Percentiles rank a stretch among this genome's conserved stretches.
Conservation (phyloP, 768 basidiomycete species). For the Phaffia australis region DNA sequence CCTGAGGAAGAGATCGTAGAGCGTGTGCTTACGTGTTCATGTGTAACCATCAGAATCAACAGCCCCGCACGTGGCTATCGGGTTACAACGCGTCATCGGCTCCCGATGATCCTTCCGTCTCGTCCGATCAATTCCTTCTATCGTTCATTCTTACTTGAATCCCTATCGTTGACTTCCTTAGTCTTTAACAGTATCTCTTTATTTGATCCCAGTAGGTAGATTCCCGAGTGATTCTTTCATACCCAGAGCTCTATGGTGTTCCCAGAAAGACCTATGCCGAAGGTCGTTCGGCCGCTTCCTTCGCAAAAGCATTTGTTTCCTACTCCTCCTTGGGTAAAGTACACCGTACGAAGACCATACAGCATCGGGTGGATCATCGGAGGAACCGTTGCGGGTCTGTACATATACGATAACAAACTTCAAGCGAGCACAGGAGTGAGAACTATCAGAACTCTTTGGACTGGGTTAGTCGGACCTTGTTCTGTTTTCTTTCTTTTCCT, state of each 20-base stretch:
- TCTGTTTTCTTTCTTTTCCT: not conserved
- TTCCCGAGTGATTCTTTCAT: not conserved
- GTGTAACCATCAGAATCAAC: too few species aligned
- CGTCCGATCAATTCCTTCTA: too few species aligned
- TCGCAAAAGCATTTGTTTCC: conserved; percentile 1
- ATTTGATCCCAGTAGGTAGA: too few species aligned
- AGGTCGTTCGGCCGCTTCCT: not conserved
- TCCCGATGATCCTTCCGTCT: too few species aligned
- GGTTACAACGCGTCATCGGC: too few species aligned
- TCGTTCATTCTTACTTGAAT: too few species aligned
- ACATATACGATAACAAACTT: conserved; percentile 25
- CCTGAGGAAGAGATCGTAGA: too few species aligned
- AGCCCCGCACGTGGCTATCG: too few species aligned
- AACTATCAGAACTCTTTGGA: conserved; percentile 17
- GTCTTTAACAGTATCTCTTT: too few species aligned
- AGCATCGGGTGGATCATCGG: not conserved
- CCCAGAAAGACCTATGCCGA: not conserved
- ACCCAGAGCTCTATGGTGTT: not conserved
- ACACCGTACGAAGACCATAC: not conserved
- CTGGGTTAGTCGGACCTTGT: not conserved
- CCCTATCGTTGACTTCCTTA: too few species aligned
- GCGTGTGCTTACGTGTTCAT: too few species aligned
- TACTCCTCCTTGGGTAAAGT: not conserved
- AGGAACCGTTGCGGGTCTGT: not conserved
- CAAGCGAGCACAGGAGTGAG: conserved; percentile 24